phyloP scores from a whole-genome alignment of 2,329 filamentous ascomycete genomes.

The Colletotrichum sp. region DNA sequence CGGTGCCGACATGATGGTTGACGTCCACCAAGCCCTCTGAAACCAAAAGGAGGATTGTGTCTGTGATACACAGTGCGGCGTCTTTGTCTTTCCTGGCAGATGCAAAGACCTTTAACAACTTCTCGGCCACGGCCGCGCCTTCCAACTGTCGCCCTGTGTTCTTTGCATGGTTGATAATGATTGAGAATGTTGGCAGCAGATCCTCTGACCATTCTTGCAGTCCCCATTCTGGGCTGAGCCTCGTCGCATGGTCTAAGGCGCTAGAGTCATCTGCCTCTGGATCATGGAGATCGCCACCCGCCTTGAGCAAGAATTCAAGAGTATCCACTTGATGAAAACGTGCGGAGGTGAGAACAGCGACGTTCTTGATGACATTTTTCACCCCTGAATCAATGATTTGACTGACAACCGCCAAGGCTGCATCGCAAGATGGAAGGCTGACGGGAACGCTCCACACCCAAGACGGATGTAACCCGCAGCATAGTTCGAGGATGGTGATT shows the following conservation, averaged over 20 bases:
- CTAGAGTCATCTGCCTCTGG: no score
- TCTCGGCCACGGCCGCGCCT: no score
- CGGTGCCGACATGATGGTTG: neutral
- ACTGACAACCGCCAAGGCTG: neutral
- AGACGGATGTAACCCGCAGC: fast-evolving
- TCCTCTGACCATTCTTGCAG: no score
- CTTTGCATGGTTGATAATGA: neutral
- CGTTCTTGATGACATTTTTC: neutral
- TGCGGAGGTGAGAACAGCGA: no score
- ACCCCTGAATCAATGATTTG: no score
- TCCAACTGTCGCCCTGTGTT: neutral
- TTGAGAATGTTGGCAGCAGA: no score
- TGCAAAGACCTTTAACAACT: no score
- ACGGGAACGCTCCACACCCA: neutral
- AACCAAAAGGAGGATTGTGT: neutral
- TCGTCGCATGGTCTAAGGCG: no score
- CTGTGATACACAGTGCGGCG: no score
- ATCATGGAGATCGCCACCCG: neutral
- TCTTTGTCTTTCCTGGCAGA: no score
- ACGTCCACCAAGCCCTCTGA: neutral
- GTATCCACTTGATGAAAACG: neutral
- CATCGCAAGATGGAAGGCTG: neutral
- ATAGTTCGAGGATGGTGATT: neutral
- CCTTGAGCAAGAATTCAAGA: fast-evolving
- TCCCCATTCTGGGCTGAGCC: no score